phyloP scores from a whole-genome alignment of 306 rosid genomes.

The Gleditsia sinensis region DNA sequence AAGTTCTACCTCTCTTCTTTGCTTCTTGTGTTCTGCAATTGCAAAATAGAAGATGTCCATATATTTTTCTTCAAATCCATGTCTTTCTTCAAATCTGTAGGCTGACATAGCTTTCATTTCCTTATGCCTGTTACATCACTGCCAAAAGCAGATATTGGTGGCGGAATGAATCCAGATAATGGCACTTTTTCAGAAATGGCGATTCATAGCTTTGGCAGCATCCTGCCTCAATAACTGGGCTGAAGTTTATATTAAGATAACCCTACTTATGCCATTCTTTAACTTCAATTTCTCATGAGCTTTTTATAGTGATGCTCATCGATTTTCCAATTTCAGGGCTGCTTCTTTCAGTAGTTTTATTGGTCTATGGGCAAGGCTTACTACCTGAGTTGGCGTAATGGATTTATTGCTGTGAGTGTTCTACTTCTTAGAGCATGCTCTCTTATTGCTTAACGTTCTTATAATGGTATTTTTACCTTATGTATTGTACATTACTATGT shows the following conservation, averaged over 20 bases:
- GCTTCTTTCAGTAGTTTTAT: conserved; percentile 85
- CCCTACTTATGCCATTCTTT: background rate
- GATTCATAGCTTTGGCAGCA: too few relatives aligned
- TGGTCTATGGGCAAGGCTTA: conserved; percentile 73
- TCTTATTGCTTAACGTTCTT: background rate
- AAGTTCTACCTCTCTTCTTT: too few relatives aligned
- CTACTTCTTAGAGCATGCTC: background rate
- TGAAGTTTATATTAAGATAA: background rate
- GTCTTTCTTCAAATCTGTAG: too few relatives aligned
- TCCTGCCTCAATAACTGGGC: too few relatives aligned
- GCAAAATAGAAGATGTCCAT: too few relatives aligned
- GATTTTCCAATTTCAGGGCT: conserved; percentile 55
- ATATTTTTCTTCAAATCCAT: too few relatives aligned
- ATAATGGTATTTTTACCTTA: conserved; percentile 35
- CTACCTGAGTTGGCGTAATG: conserved; percentile 72
- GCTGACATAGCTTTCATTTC: too few relatives aligned
- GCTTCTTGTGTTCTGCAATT: too few relatives aligned
- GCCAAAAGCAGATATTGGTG: too few relatives aligned
- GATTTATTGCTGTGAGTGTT: conserved; percentile 73
- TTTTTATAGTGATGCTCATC: background rate
- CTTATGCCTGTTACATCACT: too few relatives aligned
- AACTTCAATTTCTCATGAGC: background rate
- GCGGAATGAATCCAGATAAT: too few relatives aligned
- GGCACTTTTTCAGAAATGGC: too few relatives aligned
- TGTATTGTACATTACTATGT: background rate